These are phyloP conservation scores for Verticillium tricorpus DNA, from an alignment of 2,329 filamentous ascomycete species.

Conservation along the genomic window DNA sequence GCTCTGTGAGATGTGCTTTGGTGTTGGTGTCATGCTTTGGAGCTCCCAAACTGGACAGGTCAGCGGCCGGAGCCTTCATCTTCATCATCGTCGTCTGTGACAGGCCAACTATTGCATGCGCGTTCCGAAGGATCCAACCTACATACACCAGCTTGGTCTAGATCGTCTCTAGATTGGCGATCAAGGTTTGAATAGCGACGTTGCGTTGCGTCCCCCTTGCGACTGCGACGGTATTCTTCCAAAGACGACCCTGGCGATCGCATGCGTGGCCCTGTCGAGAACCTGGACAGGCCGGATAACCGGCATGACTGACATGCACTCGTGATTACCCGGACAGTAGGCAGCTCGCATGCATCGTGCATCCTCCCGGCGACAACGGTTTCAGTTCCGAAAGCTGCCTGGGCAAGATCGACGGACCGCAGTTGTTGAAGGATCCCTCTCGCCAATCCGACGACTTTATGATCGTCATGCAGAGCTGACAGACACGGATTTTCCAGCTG, in stretches of 20 bases:
- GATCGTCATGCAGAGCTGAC: background rate
- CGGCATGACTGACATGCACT: background rate
- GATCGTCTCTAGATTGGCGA: background rate
- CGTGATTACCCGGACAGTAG: slow-evolving; percentile 6
- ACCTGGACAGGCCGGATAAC: background rate
- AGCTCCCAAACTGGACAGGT: background rate
- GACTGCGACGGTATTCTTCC: background rate
- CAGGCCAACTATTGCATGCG: background rate
- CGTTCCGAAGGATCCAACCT: background rate
- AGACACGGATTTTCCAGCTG: no score
- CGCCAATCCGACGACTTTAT: background rate
- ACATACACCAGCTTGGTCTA: background rate
- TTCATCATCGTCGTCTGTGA: background rate
- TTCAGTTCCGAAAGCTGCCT: background rate
- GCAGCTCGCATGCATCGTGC: slow-evolving; percentile 3
- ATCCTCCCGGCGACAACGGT: background rate
- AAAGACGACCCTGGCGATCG: background rate
- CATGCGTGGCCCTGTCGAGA: background rate
- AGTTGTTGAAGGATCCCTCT: background rate
- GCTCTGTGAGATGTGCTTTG: no score
- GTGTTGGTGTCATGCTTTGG: no score
- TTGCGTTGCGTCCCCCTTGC: background rate
- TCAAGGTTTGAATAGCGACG: background rate
- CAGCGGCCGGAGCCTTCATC: background rate
- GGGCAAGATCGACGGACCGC: background rate